phyloP scores from a whole-genome alignment of 495 filamentous ascomycete genomes.

The Jackrogersella minutella region DNA sequence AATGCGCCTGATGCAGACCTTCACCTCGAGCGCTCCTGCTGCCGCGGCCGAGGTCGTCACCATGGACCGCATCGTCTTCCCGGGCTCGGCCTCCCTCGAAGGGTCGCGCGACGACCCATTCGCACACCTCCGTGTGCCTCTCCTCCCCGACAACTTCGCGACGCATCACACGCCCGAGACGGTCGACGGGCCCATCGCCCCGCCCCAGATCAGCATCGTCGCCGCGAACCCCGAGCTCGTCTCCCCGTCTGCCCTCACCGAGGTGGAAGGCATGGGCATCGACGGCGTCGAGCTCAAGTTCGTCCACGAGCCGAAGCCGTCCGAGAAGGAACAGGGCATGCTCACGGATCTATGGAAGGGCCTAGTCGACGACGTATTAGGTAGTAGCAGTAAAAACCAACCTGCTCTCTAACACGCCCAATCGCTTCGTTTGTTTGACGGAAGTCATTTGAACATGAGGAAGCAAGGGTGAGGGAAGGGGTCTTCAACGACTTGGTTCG shows the following conservation, averaged over 20 bases:
- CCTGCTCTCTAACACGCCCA: conserved; percentile 38
- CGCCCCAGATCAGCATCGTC: conserved; percentile 51
- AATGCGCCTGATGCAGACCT: conserved; percentile 60
- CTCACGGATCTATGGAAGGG: conserved; percentile 56
- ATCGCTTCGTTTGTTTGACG: background rate
- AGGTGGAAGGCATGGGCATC: conserved; percentile 56
- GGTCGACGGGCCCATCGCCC: conserved; percentile 45
- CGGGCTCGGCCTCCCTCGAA: conserved; percentile 39
- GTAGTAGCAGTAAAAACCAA: conserved; percentile 35
- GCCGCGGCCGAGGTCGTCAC: conserved; percentile 30
- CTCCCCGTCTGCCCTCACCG: conserved; percentile 51
- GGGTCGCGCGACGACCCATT: conserved; percentile 45
- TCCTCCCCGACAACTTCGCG: conserved; percentile 55
- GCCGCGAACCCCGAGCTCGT: conserved; percentile 55
- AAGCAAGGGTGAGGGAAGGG: background rate
- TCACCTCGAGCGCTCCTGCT: conserved; percentile 52
- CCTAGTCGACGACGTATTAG: conserved; percentile 55
- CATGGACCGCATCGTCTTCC: conserved; percentile 54
- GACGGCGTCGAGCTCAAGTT: conserved; percentile 59
- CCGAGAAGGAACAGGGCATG: conserved; percentile 49
- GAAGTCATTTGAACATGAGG: background rate
- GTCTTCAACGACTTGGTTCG: conserved; percentile 13
- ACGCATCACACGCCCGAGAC: conserved; percentile 42
- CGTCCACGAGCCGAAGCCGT: conserved; percentile 43
- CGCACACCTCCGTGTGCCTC: conserved; percentile 53